Percentiles rank a stretch among this genome's conserved stretches.
Evolutionary conservation across 768 basidiomycete genomes (phyloP).

Genomic region (Trametes villosa): DNA sequence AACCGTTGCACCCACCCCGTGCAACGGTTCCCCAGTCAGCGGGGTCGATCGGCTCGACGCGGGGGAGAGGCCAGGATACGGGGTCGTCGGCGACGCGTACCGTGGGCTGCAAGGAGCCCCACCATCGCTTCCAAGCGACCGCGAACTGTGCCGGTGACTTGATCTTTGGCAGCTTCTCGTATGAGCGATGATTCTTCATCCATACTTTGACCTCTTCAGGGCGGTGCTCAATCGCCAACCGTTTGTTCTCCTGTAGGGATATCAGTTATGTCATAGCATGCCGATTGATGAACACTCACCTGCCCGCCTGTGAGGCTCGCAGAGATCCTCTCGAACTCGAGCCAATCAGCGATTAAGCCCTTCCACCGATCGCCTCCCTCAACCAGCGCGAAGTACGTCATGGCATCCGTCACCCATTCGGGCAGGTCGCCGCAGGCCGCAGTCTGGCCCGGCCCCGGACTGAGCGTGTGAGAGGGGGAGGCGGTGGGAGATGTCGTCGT

Average conservation of each 20-base stretch:
- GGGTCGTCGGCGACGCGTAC: not conserved
- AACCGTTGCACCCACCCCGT: too few relatives aligned
- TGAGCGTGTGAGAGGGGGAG: too few relatives aligned
- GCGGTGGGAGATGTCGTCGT: too few relatives aligned
- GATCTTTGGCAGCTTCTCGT: not conserved
- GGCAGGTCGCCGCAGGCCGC: too few relatives aligned
- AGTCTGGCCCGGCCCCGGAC: too few relatives aligned
- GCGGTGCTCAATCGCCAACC: not conserved
- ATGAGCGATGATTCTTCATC: not conserved
- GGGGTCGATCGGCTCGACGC: too few relatives aligned
- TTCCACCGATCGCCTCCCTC: not conserved
- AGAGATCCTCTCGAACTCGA: not conserved
- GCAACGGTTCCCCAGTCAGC: too few relatives aligned
- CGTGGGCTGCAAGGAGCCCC: not conserved
- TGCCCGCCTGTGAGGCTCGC: too few relatives aligned
- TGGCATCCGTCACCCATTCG: not conserved
- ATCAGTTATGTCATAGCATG: too few relatives aligned
- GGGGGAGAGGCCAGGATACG: not conserved
- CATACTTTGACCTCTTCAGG: not conserved
- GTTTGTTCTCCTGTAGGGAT: too few relatives aligned
- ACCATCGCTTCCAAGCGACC: not conserved
- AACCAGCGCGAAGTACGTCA: not conserved
- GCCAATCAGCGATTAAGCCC: not conserved
- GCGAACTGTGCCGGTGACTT: not conserved
- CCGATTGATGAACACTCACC: too few relatives aligned